Base-by-base conservation (phyloP, 1,284 basidiomycete genomes). In the Peniophora sp. region DNA sequence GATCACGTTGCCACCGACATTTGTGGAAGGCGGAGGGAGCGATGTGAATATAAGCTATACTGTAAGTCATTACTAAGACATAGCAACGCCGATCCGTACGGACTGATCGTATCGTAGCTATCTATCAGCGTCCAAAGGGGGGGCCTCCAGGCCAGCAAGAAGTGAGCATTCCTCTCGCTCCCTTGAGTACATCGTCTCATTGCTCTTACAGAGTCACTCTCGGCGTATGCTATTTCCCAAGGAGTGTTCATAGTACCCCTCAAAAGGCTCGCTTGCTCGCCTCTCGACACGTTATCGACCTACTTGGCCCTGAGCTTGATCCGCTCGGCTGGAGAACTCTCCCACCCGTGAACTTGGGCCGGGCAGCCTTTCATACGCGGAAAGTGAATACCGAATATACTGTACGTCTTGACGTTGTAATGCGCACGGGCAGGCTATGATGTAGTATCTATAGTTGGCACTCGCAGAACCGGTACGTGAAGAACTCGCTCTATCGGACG, bases 391-490 rank as follows among this genome's bases (percentile, higher is more conserved):
- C 69, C 24, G 60, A 62, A 32, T 65, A 64, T 50, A 66, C 61
- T 11, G 79, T 81, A 58, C 55, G 74, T 64, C 9, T 12, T 27
- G 14, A 41, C 22, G 47, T 47, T 49, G n/a, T 34, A 20, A n/a
- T 22, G 6, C 37, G 32, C 23, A 24, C 20, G 34, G 9, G 20
- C 15, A n/a, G n/a, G n/a, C n/a, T 35, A 43, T n/a, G 32, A 15
- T 50, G 48, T n/a, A 45, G 45, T 24, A 39, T 27, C 24, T 34
- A 15, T 55, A 83, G 79, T 62, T 80, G 15, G 71, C 76, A 2
- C 62, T 83, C 27, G 76, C 76, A 17, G 73, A 64, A 42, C 79
- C 81, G 17, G 79, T 82, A 60, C 61, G 6, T 15, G 44, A 22
- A 37, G 14, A 11, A n/a, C 12, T 14, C 17, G 3, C 27, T n/a